Evolutionary conservation across 2,329 filamentous ascomycete genomes (phyloP).

Genomic region (Ophiostoma sp.): DNA sequence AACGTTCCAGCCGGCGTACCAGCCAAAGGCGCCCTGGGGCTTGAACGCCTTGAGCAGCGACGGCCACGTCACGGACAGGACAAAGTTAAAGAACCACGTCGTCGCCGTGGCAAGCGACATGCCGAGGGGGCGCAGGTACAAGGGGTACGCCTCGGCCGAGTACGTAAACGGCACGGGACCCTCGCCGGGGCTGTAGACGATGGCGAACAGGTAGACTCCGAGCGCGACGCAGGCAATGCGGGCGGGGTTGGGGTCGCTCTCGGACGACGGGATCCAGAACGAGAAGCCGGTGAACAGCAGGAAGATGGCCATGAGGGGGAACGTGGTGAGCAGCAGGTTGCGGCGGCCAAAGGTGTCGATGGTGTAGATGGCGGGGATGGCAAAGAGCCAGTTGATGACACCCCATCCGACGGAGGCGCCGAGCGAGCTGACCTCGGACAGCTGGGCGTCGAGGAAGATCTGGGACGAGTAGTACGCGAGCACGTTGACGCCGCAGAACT

Average conservation of each 20-base stretch:
- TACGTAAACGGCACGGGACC: conserved; percentile 62
- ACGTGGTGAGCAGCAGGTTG: conserved; percentile 57
- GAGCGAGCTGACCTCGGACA: conserved; percentile 48
- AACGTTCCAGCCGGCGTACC: conserved; percentile 47
- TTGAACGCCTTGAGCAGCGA: conserved; percentile 41
- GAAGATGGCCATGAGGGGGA: conserved; percentile 57
- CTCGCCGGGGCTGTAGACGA: conserved; percentile 55
- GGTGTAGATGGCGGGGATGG: conserved; percentile 57
- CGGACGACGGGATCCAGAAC: conserved; percentile 39
- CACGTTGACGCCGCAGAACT: conserved; percentile 43
- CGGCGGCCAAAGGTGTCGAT: conserved; percentile 64
- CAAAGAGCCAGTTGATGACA: conserved; percentile 60
- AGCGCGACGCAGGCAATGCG: conserved; percentile 43
- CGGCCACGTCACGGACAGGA: conserved; percentile 44
- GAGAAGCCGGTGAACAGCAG: conserved; percentile 44
- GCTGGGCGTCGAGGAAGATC: conserved; percentile 54
- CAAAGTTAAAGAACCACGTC: conserved; percentile 44
- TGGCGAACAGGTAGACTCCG: conserved; percentile 46
- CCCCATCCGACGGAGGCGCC: conserved; percentile 59
- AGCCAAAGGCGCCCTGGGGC: conserved; percentile 44
- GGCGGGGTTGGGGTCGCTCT: conserved; percentile 30
- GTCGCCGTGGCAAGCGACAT: conserved; percentile 55
- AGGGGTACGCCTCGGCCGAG: conserved; percentile 60
- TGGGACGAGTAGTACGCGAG: conserved; percentile 56
- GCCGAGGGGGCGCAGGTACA: conserved; percentile 56